Evolutionary conservation across 2,329 filamentous ascomycete genomes (phyloP), one percentile per base, ranked within the genome.

Genomic region (Phialophora expanda): DNA sequence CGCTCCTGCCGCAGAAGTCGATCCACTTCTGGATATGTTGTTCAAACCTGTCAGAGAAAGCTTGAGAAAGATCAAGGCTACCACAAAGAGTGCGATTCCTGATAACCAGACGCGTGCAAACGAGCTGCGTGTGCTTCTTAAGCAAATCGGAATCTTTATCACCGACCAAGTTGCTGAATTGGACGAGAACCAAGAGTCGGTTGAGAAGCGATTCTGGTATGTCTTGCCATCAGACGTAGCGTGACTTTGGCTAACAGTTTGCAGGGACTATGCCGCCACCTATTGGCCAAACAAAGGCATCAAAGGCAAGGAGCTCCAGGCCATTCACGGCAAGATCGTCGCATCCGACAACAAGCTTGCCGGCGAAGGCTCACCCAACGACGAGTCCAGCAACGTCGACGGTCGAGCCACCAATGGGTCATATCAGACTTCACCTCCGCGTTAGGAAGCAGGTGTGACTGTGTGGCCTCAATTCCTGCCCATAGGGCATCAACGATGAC

Each of bases 231-330:
- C 17, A 44, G 17, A 44, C 3, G 3, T n/a, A 44, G 38, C 38
- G 17, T 56, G 38, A 46, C 20, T 66, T 24, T 48, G 68, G 60
- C 73, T 78, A 67, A 79, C 69, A 22, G 17, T 51, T 62, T 46
- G 41, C 38, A 82, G 80, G 80, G 77, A 79, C 62, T 80, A 80
- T 68, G 80, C 81, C 56, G 77, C 78, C 20, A 77, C 78, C 26
- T 80, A 81, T 67, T 82, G 80, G 79, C 79, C 80, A 17, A 81
- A 82, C 71, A 79, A 80, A 69, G 79, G 80, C 53, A 73, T 73
- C 55, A 64, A 69, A 58, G 70, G 69, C 24, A 58, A 63, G 24
- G 72, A 73, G 56, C 64, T 73, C 24, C 68, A 72, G 32, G 66
- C 30, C 48, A 72, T 73, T 32, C 69, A 73, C 38, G 65, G 55